phyloP scores from a whole-genome alignment of 768 basidiomycete species.

The Termitomyces sp. region DNA sequence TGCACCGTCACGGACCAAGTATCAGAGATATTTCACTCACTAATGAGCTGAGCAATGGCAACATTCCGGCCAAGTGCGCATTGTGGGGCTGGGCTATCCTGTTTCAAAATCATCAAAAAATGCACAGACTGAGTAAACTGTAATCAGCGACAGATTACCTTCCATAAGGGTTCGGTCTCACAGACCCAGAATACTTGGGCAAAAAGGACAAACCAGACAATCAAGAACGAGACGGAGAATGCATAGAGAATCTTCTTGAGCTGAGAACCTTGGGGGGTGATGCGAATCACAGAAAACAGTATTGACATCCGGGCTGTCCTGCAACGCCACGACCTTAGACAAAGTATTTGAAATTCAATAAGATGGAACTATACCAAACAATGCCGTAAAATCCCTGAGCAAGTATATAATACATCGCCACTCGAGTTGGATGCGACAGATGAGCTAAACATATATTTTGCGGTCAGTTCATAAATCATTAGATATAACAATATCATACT shows the following conservation, averaged over 20 bases:
- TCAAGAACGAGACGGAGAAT: background rate
- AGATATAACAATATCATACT: background rate
- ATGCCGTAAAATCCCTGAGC: background rate
- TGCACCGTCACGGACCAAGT: background rate
- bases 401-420: background rate
- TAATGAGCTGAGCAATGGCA: background rate
- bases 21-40: background rate
- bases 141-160: background rate
- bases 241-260: background rate
- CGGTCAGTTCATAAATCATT: background rate
- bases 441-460: background rate
- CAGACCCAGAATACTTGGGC: constrained; percentile 3
- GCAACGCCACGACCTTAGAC: background rate
- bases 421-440: background rate
- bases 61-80: background rate
- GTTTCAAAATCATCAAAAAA: too few relatives aligned
- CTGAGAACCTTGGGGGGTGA: background rate
- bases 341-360: background rate
- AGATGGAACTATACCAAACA: background rate
- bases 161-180: background rate
- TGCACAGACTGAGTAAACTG: too few relatives aligned
- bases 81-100: background rate
- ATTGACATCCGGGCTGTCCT: constrained; percentile 1
- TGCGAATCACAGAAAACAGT: constrained; percentile 1
- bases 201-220: background rate